A percentile compares a stretch with the other conserved stretches of the same genome.
Evolutionary conservation across 371 early-diverging fungal genomes (phyloP).

Genomic region (Mortierella sp.): DNA sequence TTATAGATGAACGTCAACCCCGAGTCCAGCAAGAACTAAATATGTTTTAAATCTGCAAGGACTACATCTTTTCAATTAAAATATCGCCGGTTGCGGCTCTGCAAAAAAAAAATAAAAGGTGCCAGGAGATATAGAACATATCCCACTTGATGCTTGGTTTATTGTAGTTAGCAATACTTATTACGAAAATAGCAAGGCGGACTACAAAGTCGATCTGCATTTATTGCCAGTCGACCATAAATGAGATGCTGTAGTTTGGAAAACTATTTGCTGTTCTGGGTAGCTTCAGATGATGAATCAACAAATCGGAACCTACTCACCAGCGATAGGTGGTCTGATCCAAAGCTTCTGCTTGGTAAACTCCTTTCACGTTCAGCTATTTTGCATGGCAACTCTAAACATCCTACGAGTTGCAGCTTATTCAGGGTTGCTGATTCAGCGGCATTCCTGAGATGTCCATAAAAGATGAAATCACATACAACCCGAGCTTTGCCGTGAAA

Average conservation of each 20-base stretch:
- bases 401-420: conserved; percentile 18
- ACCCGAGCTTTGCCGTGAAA: conserved; percentile 10
- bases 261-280: no score
- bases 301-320: conserved; percentile 33
- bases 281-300: background rate
- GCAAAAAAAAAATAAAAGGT: background rate
- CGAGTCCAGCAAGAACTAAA: conserved; percentile 56
- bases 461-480: conserved; percentile 46
- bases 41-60: conserved; percentile 7
- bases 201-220: no score
- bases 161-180: no score
- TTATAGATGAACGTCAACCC: conserved; percentile 56
- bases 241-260: background rate
- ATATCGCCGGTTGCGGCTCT: background rate
- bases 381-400: conserved; percentile 29
- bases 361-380: background rate
- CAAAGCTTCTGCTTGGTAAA: conserved; percentile 23
- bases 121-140: no score
- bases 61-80: conserved; percentile 1
- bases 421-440: background rate
- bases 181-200: no score
- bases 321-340: conserved; percentile 51
- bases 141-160: no score
- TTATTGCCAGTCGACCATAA: background rate
- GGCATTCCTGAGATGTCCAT: conserved; percentile 22